These are phyloP conservation scores for Aureobasidium sp. DNA, from an alignment of 2,329 filamentous ascomycete genomes.

Conservation along the genomic window DNA sequence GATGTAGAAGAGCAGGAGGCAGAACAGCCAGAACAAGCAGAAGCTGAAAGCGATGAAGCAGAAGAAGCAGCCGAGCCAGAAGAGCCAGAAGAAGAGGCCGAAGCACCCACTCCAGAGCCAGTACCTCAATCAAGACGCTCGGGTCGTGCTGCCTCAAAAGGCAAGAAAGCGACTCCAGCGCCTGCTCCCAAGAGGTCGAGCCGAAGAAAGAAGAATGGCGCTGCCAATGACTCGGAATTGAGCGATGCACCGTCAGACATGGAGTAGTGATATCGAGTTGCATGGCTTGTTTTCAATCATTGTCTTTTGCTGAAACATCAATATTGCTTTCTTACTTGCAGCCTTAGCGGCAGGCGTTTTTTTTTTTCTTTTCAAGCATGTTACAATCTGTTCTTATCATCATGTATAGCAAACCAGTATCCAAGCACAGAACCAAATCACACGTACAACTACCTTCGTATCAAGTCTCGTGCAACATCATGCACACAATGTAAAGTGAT, in stretches of 20 bases:
- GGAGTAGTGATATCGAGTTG: slow-evolving; percentile 12
- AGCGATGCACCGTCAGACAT: slow-evolving; percentile 22
- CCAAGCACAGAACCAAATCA: neutral
- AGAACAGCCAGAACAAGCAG: slow-evolving; percentile 11
- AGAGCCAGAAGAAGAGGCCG: neutral
- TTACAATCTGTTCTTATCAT: neutral
- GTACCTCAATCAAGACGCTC: neutral
- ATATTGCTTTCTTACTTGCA: neutral
- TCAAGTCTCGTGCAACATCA: neutral
- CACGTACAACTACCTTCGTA: neutral
- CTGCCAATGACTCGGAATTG: slow-evolving; percentile 21
- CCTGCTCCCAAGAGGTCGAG: slow-evolving; percentile 14
- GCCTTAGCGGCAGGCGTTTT: neutral
- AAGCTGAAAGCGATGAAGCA: slow-evolving; percentile 17
- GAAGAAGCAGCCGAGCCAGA: neutral
- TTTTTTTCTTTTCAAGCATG: neutral
- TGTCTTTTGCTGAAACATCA: neutral
- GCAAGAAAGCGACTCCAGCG: slow-evolving; percentile 11
- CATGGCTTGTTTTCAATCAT: neutral
- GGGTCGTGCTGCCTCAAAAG: neutral
- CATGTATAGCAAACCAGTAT: slow-evolving; percentile 4
- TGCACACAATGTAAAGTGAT: too few species aligned
- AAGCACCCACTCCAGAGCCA: neutral
- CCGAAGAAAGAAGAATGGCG: slow-evolving; percentile 21
- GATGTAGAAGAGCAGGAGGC: neutral